Percentiles rank a stretch among this genome's conserved stretches.
phyloP scores from a whole-genome alignment of 75 land plant genomes.

The Selaginella moellendorffii region DNA sequence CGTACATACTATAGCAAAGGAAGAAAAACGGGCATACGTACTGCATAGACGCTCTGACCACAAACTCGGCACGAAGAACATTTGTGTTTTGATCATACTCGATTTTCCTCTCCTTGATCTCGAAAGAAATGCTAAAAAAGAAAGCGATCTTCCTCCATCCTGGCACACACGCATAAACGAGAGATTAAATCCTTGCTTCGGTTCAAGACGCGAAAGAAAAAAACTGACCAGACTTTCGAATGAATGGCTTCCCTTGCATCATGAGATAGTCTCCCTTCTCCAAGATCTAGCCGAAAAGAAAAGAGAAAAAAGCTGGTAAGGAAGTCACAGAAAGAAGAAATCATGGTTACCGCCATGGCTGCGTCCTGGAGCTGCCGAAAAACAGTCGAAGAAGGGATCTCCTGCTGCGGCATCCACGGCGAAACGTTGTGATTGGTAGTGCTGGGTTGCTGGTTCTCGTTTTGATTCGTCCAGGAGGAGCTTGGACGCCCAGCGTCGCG shows the following conservation, averaged over 20 bases:
- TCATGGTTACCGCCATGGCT: conserved; percentile 55
- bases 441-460: conserved; percentile 39
- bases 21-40: conserved; percentile 23
- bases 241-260: conserved; percentile 72
- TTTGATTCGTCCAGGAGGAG: not conserved
- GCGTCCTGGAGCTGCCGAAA: conserved; percentile 77
- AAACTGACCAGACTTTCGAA: conserved; percentile 58
- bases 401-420: conserved; percentile 16
- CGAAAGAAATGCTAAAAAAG: conserved; percentile 80
- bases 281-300: conserved; percentile 40
- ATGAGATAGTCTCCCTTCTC: conserved; percentile 62
- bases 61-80: conserved; percentile 82
- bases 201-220: not conserved
- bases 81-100: conserved; percentile 64
- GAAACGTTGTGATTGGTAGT: conserved; percentile 13
- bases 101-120: conserved; percentile 75
- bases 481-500: not conserved
- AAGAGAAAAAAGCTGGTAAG: not conserved
- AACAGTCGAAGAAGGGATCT: conserved; percentile 33
- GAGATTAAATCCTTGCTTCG: too few species aligned
- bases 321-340: not conserved
- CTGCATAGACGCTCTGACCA: conserved; percentile 82
- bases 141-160: conserved; percentile 94
- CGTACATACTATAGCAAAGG: not conserved
- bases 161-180: too few species aligned